Evolutionary conservation across 2,329 filamentous ascomycete genomes (phyloP).

Genomic region (Corniculantispora saksenae): DNA sequence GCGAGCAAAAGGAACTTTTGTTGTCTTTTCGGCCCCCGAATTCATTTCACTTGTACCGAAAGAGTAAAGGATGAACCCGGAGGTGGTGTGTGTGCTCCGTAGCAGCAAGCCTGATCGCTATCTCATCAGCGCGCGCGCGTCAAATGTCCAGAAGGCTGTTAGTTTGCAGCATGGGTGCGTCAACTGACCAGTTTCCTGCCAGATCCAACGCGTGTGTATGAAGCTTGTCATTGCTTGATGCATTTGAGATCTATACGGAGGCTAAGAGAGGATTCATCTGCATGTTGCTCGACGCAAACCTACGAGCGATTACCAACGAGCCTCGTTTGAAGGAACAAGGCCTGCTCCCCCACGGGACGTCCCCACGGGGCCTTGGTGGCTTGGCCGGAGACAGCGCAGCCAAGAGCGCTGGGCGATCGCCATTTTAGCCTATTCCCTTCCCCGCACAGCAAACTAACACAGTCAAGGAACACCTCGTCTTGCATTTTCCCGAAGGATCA

Average conservation of each 20-base stretch:
- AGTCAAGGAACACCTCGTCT: not conserved
- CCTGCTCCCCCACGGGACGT: conserved; percentile 2
- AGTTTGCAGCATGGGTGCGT: not conserved
- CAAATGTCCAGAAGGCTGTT: not conserved
- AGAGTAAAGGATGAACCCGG: not conserved
- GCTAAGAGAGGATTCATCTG: not conserved
- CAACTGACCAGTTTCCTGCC: not conserved
- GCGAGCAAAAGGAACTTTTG: not conserved
- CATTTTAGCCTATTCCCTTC: not conserved
- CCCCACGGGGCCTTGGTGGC: conserved; percentile 15
- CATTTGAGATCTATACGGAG: not conserved
- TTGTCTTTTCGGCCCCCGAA: not conserved
- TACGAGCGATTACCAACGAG: not conserved
- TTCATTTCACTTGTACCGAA: not conserved
- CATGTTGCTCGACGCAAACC: not conserved
- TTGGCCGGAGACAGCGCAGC: not conserved
- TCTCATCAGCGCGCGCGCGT: not conserved
- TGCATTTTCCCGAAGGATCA: conserved; percentile 9
- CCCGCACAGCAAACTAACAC: not conserved
- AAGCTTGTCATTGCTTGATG: not conserved
- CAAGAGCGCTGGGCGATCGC: conserved; percentile 11
- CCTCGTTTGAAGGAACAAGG: not conserved
- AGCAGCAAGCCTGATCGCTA: not conserved
- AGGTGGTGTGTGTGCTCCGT: not conserved
- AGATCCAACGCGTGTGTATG: not conserved